Evolutionary conservation across 192 early-diverging fungal genomes (phyloP).

Genomic region (Coemansia sp.): DNA sequence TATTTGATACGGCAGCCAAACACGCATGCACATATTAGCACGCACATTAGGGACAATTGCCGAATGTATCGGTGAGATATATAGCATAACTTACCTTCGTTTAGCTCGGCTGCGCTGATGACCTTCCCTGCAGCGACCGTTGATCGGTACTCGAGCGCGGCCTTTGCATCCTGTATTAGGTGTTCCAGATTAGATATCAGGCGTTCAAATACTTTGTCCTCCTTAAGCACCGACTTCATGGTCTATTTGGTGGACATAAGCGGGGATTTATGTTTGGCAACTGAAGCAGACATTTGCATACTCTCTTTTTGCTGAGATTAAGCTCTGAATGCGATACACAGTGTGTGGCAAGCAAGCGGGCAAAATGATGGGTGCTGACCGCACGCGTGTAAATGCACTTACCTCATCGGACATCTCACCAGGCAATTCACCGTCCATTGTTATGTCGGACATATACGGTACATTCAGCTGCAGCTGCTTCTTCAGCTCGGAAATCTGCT

Average conservation of each 20-base stretch:
- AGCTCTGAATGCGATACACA: background rate
- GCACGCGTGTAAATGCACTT: constrained; percentile 15
- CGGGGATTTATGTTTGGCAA: constrained; percentile 15
- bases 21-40: background rate
- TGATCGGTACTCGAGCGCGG: constrained; percentile 53
- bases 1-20: constrained; percentile 1
- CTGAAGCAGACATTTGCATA: constrained; percentile 2
- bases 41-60: background rate
- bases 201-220: constrained; percentile 58
- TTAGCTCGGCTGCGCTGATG: constrained; percentile 48
- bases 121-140: constrained; percentile 52
- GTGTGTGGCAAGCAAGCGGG: background rate
- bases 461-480: constrained; percentile 42
- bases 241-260: constrained; percentile 54
- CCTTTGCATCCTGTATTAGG: constrained; percentile 56
- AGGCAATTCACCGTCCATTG: constrained; percentile 31
- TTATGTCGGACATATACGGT: constrained; percentile 22
- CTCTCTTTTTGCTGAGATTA: background rate
- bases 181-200: constrained; percentile 57
- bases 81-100: constrained; percentile 35
- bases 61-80: background rate
- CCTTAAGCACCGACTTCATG: constrained; percentile 55
- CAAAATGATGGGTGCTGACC: background rate
- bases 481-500: constrained; percentile 48
- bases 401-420: constrained; percentile 43